Evolutionary conservation across 2,329 filamentous ascomycete species (phyloP), one percentile per base, ranked within the genome.

Genomic region (Orbilia brochopaga): DNA sequence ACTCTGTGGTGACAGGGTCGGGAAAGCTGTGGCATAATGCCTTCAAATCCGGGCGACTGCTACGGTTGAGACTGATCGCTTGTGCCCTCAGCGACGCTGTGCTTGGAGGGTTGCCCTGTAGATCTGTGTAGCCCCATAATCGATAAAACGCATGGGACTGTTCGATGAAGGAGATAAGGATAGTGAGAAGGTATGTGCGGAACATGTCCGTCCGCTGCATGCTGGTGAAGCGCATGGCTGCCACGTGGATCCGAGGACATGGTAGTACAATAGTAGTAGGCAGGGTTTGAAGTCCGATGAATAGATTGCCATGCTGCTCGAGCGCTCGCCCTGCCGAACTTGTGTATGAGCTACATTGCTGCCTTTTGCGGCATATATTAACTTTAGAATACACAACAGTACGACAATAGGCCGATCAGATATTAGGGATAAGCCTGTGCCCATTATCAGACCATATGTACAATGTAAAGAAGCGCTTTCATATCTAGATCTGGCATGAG

Each of bases 61-160:
- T 50, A 15, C 63, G 27, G 2, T 48, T 55, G 21, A 67, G 50
- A n/a, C 54, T 42, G 1, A 55, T 53, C 1, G 54, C 24, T 40
- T 60, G 50, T 3, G 63, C 35, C 30, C 60, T 60, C 7, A 60
- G 44, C 19, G 48, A 10, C 19, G 11, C 13, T n/a, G 30, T 10
- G 46, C 60, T 42, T 15, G 17, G 24, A 4, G 59, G 55, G 32
- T 60, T 60, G 10, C 30, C 40, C 8, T 19, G 24, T 21, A 67
- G 40, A 24, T 67, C 63, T 8, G 11, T 67, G 35, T 60, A 67
- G 1, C 63, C 63, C 63, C 63, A 67, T 21, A 60, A 19, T 6
- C 63, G 48, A 37, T 67, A 60, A 19, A 67, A 67, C 10, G 55
- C 63, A 8, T 24, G 13, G 17, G 48, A 54, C 4, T 48, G 50